Conservation (phyloP, 495 filamentous ascomycete species). For the Lophiostoma macrostomum region DNA sequence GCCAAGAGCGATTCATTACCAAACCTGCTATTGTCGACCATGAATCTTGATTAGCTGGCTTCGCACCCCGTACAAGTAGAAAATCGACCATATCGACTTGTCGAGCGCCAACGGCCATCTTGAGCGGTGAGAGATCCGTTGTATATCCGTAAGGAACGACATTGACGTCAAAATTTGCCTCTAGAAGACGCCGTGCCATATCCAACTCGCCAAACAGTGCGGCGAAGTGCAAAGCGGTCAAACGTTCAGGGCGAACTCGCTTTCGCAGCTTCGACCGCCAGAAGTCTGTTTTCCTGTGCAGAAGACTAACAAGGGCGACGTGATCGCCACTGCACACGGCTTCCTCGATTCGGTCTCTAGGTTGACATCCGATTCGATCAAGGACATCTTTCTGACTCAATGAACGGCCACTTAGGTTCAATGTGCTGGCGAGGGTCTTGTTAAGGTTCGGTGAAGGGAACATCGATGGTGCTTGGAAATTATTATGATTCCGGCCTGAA, state of each 20-base stretch:
- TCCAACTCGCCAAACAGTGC: slow-evolving; percentile 31
- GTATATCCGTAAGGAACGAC: slow-evolving; percentile 31
- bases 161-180: slow-evolving; percentile 19
- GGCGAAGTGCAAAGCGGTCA: slow-evolving; percentile 29
- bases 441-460: too few species aligned
- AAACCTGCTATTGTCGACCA: slow-evolving; percentile 28
- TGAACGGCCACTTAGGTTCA: slow-evolving; percentile 21
- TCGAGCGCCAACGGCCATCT: slow-evolving; percentile 30
- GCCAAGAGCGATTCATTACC: slow-evolving; percentile 29
- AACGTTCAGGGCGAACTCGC: slow-evolving; percentile 16
- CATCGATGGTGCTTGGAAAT: too few species aligned
- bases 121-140: slow-evolving; percentile 21
- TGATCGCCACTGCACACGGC: slow-evolving; percentile 24
- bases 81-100: slow-evolving; percentile 33
- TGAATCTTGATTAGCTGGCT: slow-evolving; percentile 22
- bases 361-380: slow-evolving; percentile 37
- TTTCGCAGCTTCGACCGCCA: slow-evolving; percentile 28
- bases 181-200: slow-evolving; percentile 22
- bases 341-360: slow-evolving; percentile 32
- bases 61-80: slow-evolving; percentile 24
- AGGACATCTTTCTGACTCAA: slow-evolving; percentile 36
- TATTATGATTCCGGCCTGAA: too few species aligned
- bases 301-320: slow-evolving; percentile 19
- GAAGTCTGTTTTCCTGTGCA: slow-evolving; percentile 20
- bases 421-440: slow-evolving; percentile 20